Conservation (phyloP, 2,329 filamentous ascomycete genomes). For the Aspergillus candidus region DNA sequence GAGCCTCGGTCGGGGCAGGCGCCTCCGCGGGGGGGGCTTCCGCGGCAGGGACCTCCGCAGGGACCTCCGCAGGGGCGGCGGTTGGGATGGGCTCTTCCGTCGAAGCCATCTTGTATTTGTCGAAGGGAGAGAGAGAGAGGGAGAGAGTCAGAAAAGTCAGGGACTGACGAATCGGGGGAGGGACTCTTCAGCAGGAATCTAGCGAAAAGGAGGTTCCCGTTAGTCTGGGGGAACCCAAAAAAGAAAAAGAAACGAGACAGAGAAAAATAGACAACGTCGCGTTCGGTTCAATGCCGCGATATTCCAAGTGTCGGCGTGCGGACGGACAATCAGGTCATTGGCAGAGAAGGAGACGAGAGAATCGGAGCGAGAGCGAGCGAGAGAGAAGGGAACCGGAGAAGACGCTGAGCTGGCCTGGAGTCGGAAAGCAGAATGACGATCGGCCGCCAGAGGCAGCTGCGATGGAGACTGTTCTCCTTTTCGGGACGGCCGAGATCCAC, state of each 20-base stretch:
- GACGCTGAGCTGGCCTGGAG: too few species aligned
- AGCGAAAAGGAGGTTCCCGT: constrained; percentile 12
- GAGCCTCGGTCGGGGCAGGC: constrained; percentile 22
- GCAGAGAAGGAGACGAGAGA: too few species aligned
- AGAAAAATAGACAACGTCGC: background rate
- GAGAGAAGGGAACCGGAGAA: too few species aligned
- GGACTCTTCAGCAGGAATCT: constrained; percentile 6
- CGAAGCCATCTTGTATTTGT: constrained; percentile 25
- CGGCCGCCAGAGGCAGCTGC: constrained; percentile 1
- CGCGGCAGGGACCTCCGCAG: constrained; percentile 23
- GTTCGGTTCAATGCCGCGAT: too few species aligned
- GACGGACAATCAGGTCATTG: too few species aligned
- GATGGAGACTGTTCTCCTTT: constrained; percentile 7
- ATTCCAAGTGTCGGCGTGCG: too few species aligned
- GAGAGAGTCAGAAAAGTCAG: constrained; percentile 1
- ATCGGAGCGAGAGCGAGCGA: too few species aligned
- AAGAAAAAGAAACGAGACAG: background rate
- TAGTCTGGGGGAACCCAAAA: constrained; percentile 3
- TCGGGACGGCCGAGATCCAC: constrained; percentile 3
- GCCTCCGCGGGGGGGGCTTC: constrained; percentile 29
- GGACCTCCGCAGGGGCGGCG: constrained; percentile 13
- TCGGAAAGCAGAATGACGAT: too few species aligned
- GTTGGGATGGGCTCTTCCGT: constrained; percentile 28
- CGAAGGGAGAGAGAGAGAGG: background rate
- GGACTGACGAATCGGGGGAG: background rate